A percentile compares a stretch with the other conserved stretches of the same genome.
Conservation (phyloP, 331 rosid genomes). For the Ulmus americana region DNA sequence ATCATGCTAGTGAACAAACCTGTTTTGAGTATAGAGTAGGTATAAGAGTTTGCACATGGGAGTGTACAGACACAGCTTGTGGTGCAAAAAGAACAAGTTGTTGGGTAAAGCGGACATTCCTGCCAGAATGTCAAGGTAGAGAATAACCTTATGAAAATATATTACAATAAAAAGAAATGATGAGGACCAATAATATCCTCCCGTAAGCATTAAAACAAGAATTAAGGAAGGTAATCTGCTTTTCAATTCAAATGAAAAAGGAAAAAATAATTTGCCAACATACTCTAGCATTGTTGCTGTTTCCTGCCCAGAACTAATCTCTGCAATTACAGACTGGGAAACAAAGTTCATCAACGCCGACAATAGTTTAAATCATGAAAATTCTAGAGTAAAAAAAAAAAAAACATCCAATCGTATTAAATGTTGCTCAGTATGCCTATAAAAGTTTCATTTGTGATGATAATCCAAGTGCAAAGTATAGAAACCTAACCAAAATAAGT, state of each 20-base stretch:
- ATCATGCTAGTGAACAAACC: constrained; percentile 36
- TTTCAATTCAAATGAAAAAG: neutral
- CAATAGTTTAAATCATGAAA: neutral
- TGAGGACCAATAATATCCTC: neutral
- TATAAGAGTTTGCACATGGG: constrained; percentile 81
- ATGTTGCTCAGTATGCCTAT: constrained; percentile 1
- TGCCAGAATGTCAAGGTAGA: constrained; percentile 26
- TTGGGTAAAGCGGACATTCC: constrained; percentile 94
- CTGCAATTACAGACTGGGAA: constrained; percentile 79
- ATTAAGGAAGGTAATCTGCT: constrained; percentile 9
- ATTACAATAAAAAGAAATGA: neutral
- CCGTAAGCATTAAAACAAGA: constrained; percentile 9
- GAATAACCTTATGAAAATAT: neutral
- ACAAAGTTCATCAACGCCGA: constrained; percentile 16
- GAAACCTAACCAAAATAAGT: constrained; percentile 1
- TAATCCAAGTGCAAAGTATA: neutral
- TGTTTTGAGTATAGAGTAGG: constrained; percentile 82
- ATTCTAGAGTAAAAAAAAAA: constrained; percentile 1
- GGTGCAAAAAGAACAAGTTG: constrained; percentile 98
- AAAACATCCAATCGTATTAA: neutral
- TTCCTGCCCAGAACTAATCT: constrained; percentile 89
- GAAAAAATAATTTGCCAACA: constrained; percentile 12
- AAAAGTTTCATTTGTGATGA: constrained; percentile 18
- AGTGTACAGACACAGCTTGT: constrained; percentile 92
- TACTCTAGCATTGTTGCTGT: constrained; percentile 94